phyloP scores from a whole-genome alignment of 768 basidiomycete genomes.

The Termitomyces titanicus region DNA sequence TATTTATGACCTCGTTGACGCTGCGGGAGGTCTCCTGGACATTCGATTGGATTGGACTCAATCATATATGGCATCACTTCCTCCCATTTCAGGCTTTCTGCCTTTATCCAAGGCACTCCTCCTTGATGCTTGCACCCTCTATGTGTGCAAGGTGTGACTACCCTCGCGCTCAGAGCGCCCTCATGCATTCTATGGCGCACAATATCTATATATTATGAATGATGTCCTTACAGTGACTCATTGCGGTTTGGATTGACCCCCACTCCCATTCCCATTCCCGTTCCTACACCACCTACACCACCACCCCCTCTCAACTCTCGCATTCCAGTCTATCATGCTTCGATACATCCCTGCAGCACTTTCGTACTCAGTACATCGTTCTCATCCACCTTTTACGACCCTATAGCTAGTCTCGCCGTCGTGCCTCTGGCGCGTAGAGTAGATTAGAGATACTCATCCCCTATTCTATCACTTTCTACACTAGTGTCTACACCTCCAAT shows the following conservation, averaged over 20 bases:
- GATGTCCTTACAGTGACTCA: conserved; percentile 14
- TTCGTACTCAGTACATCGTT: not conserved
- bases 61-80: conserved; percentile 6
- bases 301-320: not conserved
- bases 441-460: conserved; percentile 3
- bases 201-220: conserved; percentile 14
- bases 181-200: conserved; percentile 1
- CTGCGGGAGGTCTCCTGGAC: conserved; percentile 10
- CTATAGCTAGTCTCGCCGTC: conserved; percentile 6
- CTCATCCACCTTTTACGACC: not conserved
- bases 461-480: not conserved
- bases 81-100: conserved; percentile 10
- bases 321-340: not conserved
- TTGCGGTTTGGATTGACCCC: not conserved
- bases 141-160: not conserved
- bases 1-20: conserved; percentile 17
- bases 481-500: not conserved
- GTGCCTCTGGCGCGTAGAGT: conserved; percentile 7
- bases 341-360: not conserved
- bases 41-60: conserved; percentile 7
- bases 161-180: not conserved
- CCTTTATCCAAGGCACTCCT: conserved; percentile 5
- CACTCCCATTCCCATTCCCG: not conserved
- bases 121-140: conserved; percentile 6
- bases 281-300: not conserved